Base-by-base conservation (phyloP, 208 protist genomes). In the Histomonas meleagridis region DNA sequence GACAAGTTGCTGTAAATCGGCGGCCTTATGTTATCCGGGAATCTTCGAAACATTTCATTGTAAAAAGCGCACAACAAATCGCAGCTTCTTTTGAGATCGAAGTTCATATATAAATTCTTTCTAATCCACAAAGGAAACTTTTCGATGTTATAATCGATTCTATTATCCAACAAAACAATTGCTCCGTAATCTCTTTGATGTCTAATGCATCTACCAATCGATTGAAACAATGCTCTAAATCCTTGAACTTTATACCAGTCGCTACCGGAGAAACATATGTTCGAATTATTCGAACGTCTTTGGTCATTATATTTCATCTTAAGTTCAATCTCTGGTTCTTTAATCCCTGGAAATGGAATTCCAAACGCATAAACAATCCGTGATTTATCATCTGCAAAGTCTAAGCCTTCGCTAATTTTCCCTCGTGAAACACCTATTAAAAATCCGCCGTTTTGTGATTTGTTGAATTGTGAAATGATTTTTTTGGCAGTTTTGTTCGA, bases 401-500 rank as follows among this genome's bases (percentile, higher is more conserved):
- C 92, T 1, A 94, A 72, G 0, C 93, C 93, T 91, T 94, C 93
- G 53, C 60, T 91, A 21, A 94, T 79, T 91, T 93, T 93, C 26
- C 92, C 92, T 90, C 92, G 10, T 69, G 62, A 91, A 38, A 93
- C 92, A 38, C 90, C 92, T 35, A 93, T 90, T 16, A 93, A 53
- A 60, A 91, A 40, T 38, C 55, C 51, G 43, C 92, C 92, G 16
- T 32, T 28, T n/a, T 57, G 32, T 26, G 43, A 26, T n/a, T 53
- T 3, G 10, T 49, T 92, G 57, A 43, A 55, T 32, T 91, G 32
- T 23, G 0, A 1, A 81, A 38, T 38, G n/a, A 81, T 23, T 51
- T 51, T n/a, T n/a, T 65, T 65, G 23, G 16, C 23, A 65, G 21
- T 86, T 28, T 49, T 72, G 1, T 49, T 53, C 38, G 35, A 18